These are phyloP conservation scores for Pleurozium schreberi DNA, from an alignment of 225 moss, liverwort and hornwort species.

Conservation along the genomic window DNA sequence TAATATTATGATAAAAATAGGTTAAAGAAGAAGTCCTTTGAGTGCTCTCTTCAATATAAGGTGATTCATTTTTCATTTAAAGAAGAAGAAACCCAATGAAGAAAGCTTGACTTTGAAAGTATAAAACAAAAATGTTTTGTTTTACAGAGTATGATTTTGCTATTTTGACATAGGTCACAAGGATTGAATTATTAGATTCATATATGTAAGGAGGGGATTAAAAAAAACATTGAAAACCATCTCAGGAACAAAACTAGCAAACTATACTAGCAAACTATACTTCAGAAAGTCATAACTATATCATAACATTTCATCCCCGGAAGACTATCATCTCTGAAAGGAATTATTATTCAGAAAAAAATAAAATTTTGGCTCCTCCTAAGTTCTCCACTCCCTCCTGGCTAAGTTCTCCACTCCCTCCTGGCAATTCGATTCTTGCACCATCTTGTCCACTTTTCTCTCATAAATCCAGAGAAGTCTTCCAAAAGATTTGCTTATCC, in stretches of 20 bases:
- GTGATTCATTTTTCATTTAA: too few species aligned
- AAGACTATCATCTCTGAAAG: too few species aligned
- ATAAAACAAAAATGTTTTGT: neutral
- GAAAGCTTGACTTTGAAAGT: neutral
- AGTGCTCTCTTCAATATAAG: neutral
- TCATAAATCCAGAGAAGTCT: neutral
- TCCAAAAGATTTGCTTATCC: neutral
- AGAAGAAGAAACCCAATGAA: neutral
- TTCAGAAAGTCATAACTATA: neutral
- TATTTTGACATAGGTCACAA: neutral
- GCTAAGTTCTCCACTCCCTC: neutral
- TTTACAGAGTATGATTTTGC: neutral
- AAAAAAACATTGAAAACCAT: neutral
- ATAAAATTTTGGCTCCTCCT: neutral
- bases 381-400: neutral
- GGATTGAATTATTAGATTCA: neutral
- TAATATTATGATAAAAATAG: neutral
- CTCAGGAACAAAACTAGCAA: neutral
- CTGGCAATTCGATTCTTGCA: neutral
- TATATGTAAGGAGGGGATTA: neutral
- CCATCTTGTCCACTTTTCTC: neutral
- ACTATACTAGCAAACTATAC: neutral
- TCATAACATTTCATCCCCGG: neutral
- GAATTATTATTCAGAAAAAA: neutral
- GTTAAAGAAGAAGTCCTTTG: neutral